These are phyloP conservation scores for Aspergillus fumigatus DNA, from an alignment of 2,329 filamentous ascomycete species.

Conservation along the genomic window DNA sequence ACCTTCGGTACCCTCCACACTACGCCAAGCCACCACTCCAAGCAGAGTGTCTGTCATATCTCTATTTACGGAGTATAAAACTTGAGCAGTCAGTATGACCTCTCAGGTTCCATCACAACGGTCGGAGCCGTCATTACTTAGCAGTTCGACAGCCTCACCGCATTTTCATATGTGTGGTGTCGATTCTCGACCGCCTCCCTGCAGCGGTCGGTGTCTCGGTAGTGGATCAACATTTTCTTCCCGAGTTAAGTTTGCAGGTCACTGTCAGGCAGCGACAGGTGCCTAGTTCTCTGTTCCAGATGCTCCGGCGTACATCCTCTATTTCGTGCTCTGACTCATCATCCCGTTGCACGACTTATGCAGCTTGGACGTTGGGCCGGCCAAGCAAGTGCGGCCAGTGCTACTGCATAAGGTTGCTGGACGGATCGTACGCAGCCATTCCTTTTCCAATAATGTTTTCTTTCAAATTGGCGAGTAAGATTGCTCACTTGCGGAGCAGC, in stretches of 20 bases:
- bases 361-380: background rate
- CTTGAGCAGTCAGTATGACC: background rate
- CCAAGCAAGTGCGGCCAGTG: background rate
- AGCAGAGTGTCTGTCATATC: too few relatives aligned
- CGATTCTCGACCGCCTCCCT: background rate
- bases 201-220: background rate
- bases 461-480: background rate
- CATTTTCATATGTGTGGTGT: slow-evolving; percentile 13
- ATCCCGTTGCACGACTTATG: background rate
- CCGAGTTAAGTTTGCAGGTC: background rate
- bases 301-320: background rate
- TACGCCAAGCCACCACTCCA: too few relatives aligned
- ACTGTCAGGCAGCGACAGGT: background rate
- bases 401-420: background rate
- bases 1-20: too few relatives aligned
- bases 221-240: background rate
- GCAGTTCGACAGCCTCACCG: slow-evolving; percentile 12
- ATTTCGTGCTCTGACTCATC: too few relatives aligned
- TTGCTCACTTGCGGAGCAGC: background rate
- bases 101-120: slow-evolving; percentile 1
- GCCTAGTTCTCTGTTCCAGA: background rate
- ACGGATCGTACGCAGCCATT: background rate
- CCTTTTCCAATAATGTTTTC: background rate
- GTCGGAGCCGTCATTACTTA: background rate
- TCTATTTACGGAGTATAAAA: too few relatives aligned